Conservation (phyloP, 352 stramenopile species). For the Halophytophthora polymorphica region DNA sequence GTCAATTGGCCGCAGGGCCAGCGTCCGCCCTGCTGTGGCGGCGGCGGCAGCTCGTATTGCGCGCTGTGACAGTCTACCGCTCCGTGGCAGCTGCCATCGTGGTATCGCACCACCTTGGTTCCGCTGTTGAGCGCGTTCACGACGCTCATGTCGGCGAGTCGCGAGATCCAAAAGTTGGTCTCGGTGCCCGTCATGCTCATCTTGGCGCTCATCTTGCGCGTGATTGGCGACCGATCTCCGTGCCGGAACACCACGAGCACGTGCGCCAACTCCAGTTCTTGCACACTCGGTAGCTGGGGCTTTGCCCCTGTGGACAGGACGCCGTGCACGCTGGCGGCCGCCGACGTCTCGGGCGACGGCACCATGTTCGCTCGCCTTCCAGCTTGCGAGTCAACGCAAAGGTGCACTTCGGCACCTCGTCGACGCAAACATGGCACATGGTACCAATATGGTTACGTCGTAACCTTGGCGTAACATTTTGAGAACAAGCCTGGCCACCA, state of each 20-base stretch:
- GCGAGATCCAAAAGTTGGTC: conserved; percentile 60
- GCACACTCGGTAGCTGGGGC: background rate
- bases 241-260: conserved; percentile 77
- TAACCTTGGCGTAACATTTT: conserved; percentile 12
- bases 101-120: conserved; percentile 33
- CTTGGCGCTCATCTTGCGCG: conserved; percentile 38
- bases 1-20: conserved; percentile 80
- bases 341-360: too few relatives aligned
- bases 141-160: conserved; percentile 36
- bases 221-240: conserved; percentile 77
- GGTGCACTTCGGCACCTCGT: background rate
- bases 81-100: conserved; percentile 5
- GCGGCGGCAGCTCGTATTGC: conserved; percentile 23
- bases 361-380: too few relatives aligned
- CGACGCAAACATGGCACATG: too few relatives aligned
- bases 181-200: conserved; percentile 44
- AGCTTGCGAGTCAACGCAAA: too few relatives aligned
- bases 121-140: conserved; percentile 48
- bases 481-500: background rate
- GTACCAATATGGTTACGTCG: too few relatives aligned
- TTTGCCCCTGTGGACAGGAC: background rate
- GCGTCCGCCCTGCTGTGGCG: conserved; percentile 50
- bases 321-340: too few relatives aligned
- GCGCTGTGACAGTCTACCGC: background rate
- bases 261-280: conserved; percentile 45